A percentile compares a stretch with the other conserved stretches of the same genome.
Conservation (phyloP, 108 stramenopile genomes). For the Asterionellopsis glacialis region DNA sequence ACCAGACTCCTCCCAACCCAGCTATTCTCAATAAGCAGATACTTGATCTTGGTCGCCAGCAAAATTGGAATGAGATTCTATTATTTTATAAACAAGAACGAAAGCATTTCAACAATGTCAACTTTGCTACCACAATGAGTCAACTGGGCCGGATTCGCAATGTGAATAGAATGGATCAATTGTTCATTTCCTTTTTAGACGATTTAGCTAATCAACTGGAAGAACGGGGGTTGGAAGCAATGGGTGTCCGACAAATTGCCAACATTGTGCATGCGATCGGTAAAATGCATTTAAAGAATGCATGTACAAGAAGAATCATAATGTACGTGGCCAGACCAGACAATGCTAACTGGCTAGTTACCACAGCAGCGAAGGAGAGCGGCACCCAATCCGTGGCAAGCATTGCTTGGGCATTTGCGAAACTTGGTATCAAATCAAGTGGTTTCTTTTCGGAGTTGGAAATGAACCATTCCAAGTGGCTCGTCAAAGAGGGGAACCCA, state of each 20-base stretch:
- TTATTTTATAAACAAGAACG: conserved; percentile 6
- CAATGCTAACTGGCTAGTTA: background rate
- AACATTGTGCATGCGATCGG: conserved; percentile 16
- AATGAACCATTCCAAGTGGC: background rate
- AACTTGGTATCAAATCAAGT: conserved; percentile 5
- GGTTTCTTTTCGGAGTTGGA: conserved; percentile 9
- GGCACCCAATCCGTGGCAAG: conserved; percentile 11
- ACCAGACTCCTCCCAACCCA: background rate
- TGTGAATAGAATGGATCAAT: conserved; percentile 1
- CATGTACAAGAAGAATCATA: background rate
- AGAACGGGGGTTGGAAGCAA: background rate
- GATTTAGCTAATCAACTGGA: conserved; percentile 3
- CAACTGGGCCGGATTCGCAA: conserved; percentile 14
- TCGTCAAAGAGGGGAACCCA: conserved; percentile 3
- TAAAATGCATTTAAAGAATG: conserved; percentile 4
- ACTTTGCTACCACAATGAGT: conserved; percentile 15
- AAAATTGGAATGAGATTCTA: conserved; percentile 1
- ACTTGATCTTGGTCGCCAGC: background rate
- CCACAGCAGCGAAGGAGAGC: background rate
- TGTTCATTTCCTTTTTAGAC: conserved; percentile 7
- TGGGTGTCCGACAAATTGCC: conserved; percentile 7
- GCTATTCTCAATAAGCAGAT: conserved; percentile 3
- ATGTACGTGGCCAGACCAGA: background rate
- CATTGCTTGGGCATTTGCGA: conserved; percentile 18
- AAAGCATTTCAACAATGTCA: conserved; percentile 6